Base-by-base conservation (phyloP, 768 basidiomycete genomes). In the Gymnopilus junonius region DNA sequence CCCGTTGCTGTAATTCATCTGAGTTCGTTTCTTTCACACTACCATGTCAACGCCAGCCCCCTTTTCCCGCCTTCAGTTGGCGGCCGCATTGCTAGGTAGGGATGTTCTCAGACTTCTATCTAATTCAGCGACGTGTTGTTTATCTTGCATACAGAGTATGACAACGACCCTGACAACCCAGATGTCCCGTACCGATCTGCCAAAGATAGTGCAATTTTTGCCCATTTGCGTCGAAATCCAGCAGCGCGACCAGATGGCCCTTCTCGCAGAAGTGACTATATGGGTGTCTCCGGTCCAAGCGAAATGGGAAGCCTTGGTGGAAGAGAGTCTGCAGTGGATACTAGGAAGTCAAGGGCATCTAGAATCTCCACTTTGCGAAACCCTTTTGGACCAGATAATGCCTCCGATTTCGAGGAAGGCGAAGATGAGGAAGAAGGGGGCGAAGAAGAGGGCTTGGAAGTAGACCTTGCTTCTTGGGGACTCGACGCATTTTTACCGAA, bases 11-110 rank as follows among this genome's bases (percentile, higher is more conserved):
- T 31, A 40, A 10, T 42, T 45, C 25, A 4, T 58, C 48, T 32
- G 27, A 51, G 29, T 10, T 6, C 17, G 20, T 51, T 32, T 51
- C 14, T 7, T 17, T 51, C 10, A 29, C 14, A 20, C 43, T 31
- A 34, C 57, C 29, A 58, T 69, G 64, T 62, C 70, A 23, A 77
- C 76, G 67, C 71, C 80, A 59, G 76, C 82, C 43, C 80, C 82
- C 1, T 94, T 95, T 76, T 95, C 93, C 59, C 89, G 94, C 64
- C 78, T 94, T 65, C 93, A 95, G 75, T 82, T 95, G 56, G 94
- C 93, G 8, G 94, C 94, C 45, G 93, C 93, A 23, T 76, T 95
- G 61, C 81, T 95, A 51, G 94, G 94, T 94, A 75, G 71, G 83
- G 71, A 59, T 53, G 12, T 43, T 50, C 39, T 46, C 12, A 56